These are phyloP conservation scores for Elongisporangium prolatum DNA, from an alignment of 352 stramenopile species.

Conservation along the genomic window DNA sequence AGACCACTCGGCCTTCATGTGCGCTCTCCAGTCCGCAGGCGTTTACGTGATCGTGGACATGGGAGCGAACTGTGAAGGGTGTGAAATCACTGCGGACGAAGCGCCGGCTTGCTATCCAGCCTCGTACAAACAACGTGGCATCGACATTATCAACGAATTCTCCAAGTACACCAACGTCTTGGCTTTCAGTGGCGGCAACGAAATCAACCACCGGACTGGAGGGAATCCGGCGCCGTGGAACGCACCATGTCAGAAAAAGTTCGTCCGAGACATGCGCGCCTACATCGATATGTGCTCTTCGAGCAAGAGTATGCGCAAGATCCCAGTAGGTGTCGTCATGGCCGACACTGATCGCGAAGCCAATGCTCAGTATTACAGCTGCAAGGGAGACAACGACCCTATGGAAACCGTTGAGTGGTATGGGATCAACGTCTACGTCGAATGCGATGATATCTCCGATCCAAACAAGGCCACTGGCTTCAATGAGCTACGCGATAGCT, in stretches of 20 bases:
- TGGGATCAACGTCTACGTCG: slow-evolving; percentile 79
- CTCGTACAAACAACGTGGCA: slow-evolving; percentile 64
- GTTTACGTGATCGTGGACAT: slow-evolving; percentile 80
- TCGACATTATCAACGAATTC: slow-evolving; percentile 80
- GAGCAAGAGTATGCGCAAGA: slow-evolving; percentile 33
- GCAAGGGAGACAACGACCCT: slow-evolving; percentile 52
- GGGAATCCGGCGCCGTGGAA: slow-evolving; percentile 46
- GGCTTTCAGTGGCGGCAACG: slow-evolving; percentile 70
- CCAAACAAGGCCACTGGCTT: slow-evolving; percentile 43
- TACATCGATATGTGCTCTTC: slow-evolving; percentile 51
- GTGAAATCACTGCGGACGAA: slow-evolving; percentile 53
- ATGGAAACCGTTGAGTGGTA: slow-evolving; percentile 84
- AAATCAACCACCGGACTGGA: slow-evolving; percentile 68
- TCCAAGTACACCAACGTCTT: slow-evolving; percentile 82
- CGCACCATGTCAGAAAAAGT: slow-evolving; percentile 87
- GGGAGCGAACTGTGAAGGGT: slow-evolving; percentile 51
- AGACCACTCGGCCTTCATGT: slow-evolving; percentile 86
- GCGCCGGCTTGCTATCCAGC: slow-evolving; percentile 55
- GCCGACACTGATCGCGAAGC: slow-evolving; percentile 57
- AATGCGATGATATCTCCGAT: slow-evolving; percentile 58
- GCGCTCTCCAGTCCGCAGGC: slow-evolving; percentile 55
- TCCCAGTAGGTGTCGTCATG: slow-evolving; percentile 76
- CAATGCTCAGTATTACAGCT: slow-evolving; percentile 84
- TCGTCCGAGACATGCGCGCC: slow-evolving; percentile 80
- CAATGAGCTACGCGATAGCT: slow-evolving; percentile 50